phyloP scores from a whole-genome alignment of 768 basidiomycete genomes.

The Panellus pusillus region DNA sequence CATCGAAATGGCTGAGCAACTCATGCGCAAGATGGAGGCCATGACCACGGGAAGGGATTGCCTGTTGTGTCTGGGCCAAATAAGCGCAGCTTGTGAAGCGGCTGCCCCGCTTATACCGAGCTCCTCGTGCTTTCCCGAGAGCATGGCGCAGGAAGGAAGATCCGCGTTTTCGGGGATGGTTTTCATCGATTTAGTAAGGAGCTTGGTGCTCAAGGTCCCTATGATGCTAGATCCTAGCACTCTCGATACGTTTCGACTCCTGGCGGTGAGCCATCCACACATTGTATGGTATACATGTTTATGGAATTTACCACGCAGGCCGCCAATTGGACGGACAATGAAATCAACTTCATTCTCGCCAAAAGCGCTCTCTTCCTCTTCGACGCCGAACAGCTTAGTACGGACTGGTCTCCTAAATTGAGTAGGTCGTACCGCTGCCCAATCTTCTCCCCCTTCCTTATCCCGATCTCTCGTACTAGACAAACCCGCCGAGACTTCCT shows the following conservation, averaged over 20 bases:
- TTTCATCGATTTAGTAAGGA: background rate
- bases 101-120: too few relatives aligned
- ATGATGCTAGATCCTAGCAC: background rate
- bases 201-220: constrained; percentile 1
- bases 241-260: background rate
- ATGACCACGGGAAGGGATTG: background rate
- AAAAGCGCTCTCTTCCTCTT: background rate
- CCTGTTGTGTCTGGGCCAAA: too few relatives aligned
- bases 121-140: too few relatives aligned
- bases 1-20: background rate
- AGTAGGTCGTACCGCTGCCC: too few relatives aligned
- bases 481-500: background rate
- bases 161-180: constrained; percentile 9
- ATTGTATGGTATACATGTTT: too few relatives aligned
- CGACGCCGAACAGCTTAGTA: background rate
- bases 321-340: background rate
- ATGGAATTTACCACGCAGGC: background rate
- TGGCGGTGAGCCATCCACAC: background rate
- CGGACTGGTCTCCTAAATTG: background rate
- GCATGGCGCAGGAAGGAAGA: background rate
- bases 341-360: constrained; percentile 8
- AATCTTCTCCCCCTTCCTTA: too few relatives aligned
- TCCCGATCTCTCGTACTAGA: background rate
- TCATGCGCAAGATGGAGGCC: background rate
- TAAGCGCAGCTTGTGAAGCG: too few relatives aligned